These are phyloP conservation scores for Haplosporangium sp. DNA, from an alignment of 371 early-diverging fungal genomes.

Conservation along the genomic window DNA sequence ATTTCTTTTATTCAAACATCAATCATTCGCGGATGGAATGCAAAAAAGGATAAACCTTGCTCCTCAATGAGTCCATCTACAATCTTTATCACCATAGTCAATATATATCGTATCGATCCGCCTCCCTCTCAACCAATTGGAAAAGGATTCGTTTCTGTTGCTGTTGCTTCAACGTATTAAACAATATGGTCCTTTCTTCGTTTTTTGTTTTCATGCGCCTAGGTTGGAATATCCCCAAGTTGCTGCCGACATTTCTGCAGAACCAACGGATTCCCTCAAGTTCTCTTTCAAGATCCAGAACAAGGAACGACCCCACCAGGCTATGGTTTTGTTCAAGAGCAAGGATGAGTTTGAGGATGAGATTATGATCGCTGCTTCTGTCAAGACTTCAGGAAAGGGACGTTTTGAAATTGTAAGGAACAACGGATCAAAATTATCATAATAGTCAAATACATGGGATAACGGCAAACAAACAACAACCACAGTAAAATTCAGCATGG, in stretches of 20 bases:
- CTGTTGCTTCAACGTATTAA: no score
- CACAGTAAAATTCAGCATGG: no score
- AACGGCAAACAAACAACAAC: no score
- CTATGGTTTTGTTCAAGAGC: conserved; percentile 51
- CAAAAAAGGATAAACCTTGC: no score
- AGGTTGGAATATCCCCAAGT: conserved; percentile 46
- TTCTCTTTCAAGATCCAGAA: conserved; percentile 50
- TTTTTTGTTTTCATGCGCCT: background rate
- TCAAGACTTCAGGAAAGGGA: conserved; percentile 49
- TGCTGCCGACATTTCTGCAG: conserved; percentile 13
- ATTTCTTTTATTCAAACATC: no score
- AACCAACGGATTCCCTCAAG: conserved; percentile 35
- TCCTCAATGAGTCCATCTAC: background rate
- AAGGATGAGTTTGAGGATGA: conserved; percentile 51
- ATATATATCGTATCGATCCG: no score
- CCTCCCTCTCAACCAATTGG: background rate
- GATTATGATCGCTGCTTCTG: conserved; percentile 43
- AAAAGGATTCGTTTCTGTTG: background rate
- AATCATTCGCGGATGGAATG: no score
- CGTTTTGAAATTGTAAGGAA: conserved; percentile 48
- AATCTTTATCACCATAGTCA: background rate
- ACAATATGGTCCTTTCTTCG: no score
- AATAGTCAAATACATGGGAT: no score
- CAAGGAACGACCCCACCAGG: conserved; percentile 47
- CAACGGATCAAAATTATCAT: background rate